Conservation (phyloP, 805 yeast species). For the Yamadazyma nakazawae region DNA sequence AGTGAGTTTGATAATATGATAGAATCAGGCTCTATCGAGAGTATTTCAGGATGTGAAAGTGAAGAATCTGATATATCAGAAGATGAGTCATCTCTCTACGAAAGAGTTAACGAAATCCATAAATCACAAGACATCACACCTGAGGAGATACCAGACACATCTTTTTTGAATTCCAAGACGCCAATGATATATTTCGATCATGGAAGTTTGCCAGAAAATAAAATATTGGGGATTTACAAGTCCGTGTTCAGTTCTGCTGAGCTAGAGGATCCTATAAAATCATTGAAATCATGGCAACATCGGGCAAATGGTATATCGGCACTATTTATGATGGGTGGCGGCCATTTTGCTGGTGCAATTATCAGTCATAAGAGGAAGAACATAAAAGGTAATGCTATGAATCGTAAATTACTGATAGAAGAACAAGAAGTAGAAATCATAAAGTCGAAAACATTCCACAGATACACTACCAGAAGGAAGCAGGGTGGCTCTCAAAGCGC, state of each 20-base stretch:
- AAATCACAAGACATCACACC: slow-evolving; percentile 3
- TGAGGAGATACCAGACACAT: neutral
- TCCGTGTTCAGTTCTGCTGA: slow-evolving; percentile 47
- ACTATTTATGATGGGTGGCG: slow-evolving; percentile 92
- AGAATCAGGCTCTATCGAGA: slow-evolving; percentile 48
- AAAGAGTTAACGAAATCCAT: slow-evolving; percentile 16
- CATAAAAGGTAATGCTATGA: slow-evolving; percentile 51
- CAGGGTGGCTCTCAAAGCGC: slow-evolving; percentile 98
- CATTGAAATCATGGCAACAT: slow-evolving; percentile 38
- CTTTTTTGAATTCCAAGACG: slow-evolving; percentile 61
- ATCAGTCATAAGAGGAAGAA: slow-evolving; percentile 64
- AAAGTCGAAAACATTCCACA: slow-evolving; percentile 82
- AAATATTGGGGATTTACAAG: slow-evolving; percentile 68
- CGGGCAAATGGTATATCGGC: slow-evolving; percentile 54
- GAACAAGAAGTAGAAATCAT: slow-evolving; percentile 65
- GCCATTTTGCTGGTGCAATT: slow-evolving; percentile 96
- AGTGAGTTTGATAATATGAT: slow-evolving; percentile 55
- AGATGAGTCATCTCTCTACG: slow-evolving; percentile 16
- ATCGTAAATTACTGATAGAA: slow-evolving; percentile 44
- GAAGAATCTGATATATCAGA: slow-evolving; percentile 22
- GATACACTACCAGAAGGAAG: slow-evolving; percentile 93
- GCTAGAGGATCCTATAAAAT: slow-evolving; percentile 48
- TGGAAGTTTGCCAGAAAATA: slow-evolving; percentile 36
- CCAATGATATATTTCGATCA: slow-evolving; percentile 64
- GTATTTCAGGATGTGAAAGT: slow-evolving; percentile 55